Evolutionary conservation across 2,329 filamentous ascomycete species (phyloP).

Genomic region (Periconia digitata): DNA sequence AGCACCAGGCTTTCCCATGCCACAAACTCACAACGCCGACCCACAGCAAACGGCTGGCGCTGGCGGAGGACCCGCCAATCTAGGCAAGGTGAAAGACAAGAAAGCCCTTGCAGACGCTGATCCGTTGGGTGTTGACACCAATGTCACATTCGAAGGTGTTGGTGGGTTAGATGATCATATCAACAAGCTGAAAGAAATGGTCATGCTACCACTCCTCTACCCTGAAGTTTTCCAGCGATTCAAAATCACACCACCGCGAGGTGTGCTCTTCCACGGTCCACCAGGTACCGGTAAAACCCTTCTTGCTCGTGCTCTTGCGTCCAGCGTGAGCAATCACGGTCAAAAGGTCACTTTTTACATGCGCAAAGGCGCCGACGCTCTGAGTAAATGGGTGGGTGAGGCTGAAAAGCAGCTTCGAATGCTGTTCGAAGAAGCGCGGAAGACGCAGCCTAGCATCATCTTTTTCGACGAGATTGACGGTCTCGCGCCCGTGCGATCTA

Average conservation of each 20-base stretch:
- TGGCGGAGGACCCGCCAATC: conserved; percentile 71
- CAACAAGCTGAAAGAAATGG: conserved; percentile 98
- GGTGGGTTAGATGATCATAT: conserved; percentile 92
- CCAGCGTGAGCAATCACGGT: conserved; percentile 83
- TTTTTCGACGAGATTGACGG: conserved; percentile 99
- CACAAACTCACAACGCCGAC: conserved; percentile 61
- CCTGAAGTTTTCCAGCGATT: conserved; percentile 91
- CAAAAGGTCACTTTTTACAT: conserved; percentile 99
- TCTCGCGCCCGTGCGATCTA: conserved; percentile 90
- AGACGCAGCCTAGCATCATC: conserved; percentile 97
- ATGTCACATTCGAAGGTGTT: conserved; percentile 90
- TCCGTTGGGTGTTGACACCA: conserved; percentile 88
- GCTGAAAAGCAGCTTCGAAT: conserved; percentile 92
- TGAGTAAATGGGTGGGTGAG: conserved; percentile 99
- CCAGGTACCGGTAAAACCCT: conserved; percentile 97
- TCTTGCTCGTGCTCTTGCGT: conserved; percentile 89
- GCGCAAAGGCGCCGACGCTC: conserved; percentile 95
- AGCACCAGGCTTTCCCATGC: conserved; percentile 55
- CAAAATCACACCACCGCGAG: conserved; percentile 89
- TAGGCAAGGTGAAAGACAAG: conserved; percentile 91
- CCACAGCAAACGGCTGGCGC: conserved; percentile 51
- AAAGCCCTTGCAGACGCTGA: conserved; percentile 92
- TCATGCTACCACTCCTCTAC: conserved; percentile 88
- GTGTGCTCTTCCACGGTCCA: conserved; percentile 94
- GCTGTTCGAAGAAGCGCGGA: conserved; percentile 92